Conservation (phyloP, 306 rosid genomes). For the barrel medic (Medicago truncatula) region DNA sequence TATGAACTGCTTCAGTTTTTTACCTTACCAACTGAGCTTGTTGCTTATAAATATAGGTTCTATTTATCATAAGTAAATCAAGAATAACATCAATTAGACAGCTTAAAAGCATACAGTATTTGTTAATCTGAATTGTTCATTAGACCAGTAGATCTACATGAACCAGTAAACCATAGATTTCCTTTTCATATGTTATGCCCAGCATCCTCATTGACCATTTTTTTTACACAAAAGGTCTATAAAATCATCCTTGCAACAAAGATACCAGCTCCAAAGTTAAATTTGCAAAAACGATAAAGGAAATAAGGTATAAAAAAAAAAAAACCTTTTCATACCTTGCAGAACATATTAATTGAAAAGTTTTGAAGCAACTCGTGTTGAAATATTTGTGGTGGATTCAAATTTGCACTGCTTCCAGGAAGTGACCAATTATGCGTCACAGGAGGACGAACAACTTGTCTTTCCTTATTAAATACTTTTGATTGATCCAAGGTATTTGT, state of each 20-base stretch:
- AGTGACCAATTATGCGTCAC: conserved; percentile 96
- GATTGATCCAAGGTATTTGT: conserved; percentile 72
- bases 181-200: background rate
- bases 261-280: conserved; percentile 24
- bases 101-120: conserved; percentile 10
- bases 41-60: background rate
- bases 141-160: conserved; percentile 29
- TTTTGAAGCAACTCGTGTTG: conserved; percentile 96
- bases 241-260: conserved; percentile 17
- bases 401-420: conserved; percentile 64
- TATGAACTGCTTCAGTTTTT: background rate
- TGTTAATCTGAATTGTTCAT: conserved; percentile 15
- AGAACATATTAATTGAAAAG: conserved; percentile 91
- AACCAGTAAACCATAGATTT: conserved; percentile 11
- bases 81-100: conserved; percentile 23
- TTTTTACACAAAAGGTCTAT: background rate
- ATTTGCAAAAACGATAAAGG: conserved; percentile 3
- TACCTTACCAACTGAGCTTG: background rate
- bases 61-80: conserved; percentile 8
- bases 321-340: conserved; percentile 70
- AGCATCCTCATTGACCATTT: conserved; percentile 13
- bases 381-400: conserved; percentile 86
- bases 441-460: conserved; percentile 92
- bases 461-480: conserved; percentile 71
- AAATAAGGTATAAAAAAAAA: conserved; percentile 11